These are phyloP conservation scores for Eutrema salsugineum DNA, from an alignment of 441 rosid species.

Conservation along the genomic window DNA sequence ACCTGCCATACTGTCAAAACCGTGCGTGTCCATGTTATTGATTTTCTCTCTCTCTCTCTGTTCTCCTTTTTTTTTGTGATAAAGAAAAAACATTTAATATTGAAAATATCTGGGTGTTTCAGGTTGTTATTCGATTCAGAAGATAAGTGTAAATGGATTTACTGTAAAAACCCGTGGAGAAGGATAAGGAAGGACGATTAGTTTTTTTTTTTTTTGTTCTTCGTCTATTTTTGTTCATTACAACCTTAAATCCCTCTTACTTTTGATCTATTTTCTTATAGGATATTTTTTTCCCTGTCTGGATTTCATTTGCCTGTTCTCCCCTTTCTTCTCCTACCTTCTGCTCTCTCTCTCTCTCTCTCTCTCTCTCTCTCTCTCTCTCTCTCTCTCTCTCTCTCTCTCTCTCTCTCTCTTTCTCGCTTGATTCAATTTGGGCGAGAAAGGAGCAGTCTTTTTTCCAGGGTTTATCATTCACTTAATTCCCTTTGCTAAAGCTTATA, in stretches of 20 bases:
- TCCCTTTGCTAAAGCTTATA: neutral
- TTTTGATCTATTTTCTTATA: neutral
- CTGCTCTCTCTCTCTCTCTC: neutral
- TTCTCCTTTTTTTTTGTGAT: neutral
- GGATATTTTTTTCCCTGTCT: neutral
- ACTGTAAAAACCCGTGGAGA: conserved; percentile 14
- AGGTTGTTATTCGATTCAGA: conserved; percentile 16
- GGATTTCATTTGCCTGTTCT: neutral
- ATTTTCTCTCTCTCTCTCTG: neutral
- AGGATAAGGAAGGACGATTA: conserved; percentile 6
- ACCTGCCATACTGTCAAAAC: conserved; percentile 24
- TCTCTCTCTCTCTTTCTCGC: conserved; percentile 11
- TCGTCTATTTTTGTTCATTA: conserved; percentile 24
- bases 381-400: too few species aligned
- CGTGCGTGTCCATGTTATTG: conserved; percentile 19
- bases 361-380: conserved; percentile 1
- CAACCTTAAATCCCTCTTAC: conserved; percentile 5
- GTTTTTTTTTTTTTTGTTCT: neutral
- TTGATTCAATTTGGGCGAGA: conserved; percentile 24
- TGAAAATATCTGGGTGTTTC: conserved; percentile 23
- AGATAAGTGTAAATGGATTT: conserved; percentile 3
- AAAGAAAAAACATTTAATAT: neutral
- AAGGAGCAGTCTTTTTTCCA: neutral
- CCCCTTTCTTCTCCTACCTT: neutral
- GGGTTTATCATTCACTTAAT: conserved; percentile 22